Conservation (phyloP, 179 eudicot species). For the Patellifolia procumbens region DNA sequence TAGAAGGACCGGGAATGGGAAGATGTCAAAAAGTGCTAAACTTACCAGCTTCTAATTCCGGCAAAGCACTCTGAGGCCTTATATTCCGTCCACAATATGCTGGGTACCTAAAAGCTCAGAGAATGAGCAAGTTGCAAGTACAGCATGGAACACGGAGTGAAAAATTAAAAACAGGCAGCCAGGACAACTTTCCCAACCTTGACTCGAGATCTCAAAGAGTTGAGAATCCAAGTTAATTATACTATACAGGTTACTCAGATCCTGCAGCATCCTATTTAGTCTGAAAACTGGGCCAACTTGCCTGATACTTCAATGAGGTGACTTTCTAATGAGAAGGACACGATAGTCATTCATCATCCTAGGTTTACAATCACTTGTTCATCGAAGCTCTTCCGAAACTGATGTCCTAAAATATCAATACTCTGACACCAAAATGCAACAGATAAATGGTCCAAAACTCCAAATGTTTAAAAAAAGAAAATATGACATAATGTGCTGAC, state of each 20-base stretch:
- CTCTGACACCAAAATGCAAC: no score
- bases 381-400: no score
- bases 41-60: conserved; percentile 90
- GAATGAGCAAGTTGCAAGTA: not conserved
- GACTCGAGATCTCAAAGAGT: not conserved
- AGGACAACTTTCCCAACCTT: not conserved
- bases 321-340: no score
- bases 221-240: not conserved
- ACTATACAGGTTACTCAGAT: not conserved
- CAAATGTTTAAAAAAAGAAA: no score
- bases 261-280: not conserved
- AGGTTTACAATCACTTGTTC: no score
- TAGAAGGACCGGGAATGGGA: not conserved
- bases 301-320: no score
- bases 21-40: no score
- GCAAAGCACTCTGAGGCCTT: conserved; percentile 77
- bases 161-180: not conserved
- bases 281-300: not conserved
- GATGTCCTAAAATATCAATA: no score
- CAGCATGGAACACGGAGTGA: not conserved
- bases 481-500: no score
- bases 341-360: no score
- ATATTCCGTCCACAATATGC: conserved; percentile 84
- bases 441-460: no score
- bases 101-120: conserved; percentile 64